A percentile compares a stretch with the other conserved stretches of the same genome.
Conservation (phyloP, 2,329 filamentous ascomycete species). For the Decorospora gaudefroyi region DNA sequence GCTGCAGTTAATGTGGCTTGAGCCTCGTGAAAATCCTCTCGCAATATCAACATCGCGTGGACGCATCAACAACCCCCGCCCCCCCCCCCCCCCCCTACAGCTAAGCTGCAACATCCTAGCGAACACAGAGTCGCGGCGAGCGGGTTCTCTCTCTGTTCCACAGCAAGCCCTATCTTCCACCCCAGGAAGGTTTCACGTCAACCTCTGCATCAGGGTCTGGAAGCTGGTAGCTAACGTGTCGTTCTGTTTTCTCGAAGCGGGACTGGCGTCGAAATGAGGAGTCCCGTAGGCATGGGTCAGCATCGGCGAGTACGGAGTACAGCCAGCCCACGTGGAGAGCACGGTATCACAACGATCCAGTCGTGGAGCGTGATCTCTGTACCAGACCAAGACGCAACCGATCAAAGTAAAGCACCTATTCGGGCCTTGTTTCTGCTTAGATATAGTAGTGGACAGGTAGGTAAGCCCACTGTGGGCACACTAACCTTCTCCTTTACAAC, state of each 20-base stretch:
- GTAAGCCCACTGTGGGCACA: neutral
- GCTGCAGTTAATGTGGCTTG: neutral
- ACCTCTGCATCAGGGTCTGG: slow-evolving; percentile 2
- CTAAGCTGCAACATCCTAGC: slow-evolving; percentile 3
- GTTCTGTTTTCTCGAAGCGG: slow-evolving; percentile 1
- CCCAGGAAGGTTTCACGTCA: neutral
- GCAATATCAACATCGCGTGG: neutral
- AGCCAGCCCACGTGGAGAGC: slow-evolving; percentile 1
- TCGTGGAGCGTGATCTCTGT: too few species aligned
- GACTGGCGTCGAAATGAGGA: neutral
- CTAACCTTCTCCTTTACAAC: neutral
- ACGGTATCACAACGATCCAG: neutral
- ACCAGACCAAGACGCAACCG: neutral
- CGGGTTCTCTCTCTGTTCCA: neutral
- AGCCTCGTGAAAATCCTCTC: slow-evolving; percentile 1
- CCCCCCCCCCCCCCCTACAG: slow-evolving; percentile 2
- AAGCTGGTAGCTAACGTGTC: slow-evolving; percentile 2
- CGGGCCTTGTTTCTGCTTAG: neutral
- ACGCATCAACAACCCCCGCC: too few species aligned
- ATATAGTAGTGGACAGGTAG: neutral
- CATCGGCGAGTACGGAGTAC: neutral
- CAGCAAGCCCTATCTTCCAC: neutral
- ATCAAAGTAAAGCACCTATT: neutral
- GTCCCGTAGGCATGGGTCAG: too few species aligned
- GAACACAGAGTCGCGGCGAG: neutral